These are phyloP conservation scores for Neostapfia colusana DNA, from an alignment of 176 grass and related monocot species.

Conservation along the genomic window DNA sequence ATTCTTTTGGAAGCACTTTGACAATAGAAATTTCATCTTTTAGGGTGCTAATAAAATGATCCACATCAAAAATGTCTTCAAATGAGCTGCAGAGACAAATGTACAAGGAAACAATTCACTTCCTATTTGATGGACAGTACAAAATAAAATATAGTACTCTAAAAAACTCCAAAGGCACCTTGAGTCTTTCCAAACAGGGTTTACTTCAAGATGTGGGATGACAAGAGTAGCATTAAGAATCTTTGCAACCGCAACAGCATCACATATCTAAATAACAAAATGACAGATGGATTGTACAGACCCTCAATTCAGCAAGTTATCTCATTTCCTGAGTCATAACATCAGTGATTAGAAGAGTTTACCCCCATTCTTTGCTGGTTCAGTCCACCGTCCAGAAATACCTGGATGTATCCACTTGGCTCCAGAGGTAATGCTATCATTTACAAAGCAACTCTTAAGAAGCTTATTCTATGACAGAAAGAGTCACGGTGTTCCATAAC, in stretches of 20 bases:
- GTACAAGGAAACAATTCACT: background rate
- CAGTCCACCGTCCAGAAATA: slow-evolving; percentile 96
- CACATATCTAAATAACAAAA: slow-evolving; percentile 80
- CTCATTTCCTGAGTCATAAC: slow-evolving; percentile 5
- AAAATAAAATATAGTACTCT: slow-evolving; percentile 9
- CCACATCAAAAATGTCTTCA: slow-evolving; percentile 82
- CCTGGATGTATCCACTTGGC: slow-evolving; percentile 82
- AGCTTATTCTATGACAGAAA: slow-evolving; percentile 2
- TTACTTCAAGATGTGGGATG: slow-evolving; percentile 93
- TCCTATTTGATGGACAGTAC: slow-evolving; percentile 11
- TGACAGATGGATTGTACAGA: slow-evolving; percentile 16
- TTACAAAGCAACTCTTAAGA: slow-evolving; percentile 26
- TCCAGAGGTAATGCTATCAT: slow-evolving; percentile 49
- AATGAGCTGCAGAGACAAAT: slow-evolving; percentile 62
- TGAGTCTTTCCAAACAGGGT: slow-evolving; percentile 92
- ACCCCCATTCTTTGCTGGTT: slow-evolving; percentile 99
- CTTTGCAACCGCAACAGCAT: slow-evolving; percentile 91
- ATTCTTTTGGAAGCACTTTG: slow-evolving; percentile 67
- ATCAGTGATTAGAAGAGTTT: slow-evolving; percentile 35
- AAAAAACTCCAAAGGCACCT: slow-evolving; percentile 54
- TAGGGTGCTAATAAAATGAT: slow-evolving; percentile 68
- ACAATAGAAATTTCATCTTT: slow-evolving; percentile 75
- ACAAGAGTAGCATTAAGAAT: slow-evolving; percentile 94
- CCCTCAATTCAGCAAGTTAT: slow-evolving; percentile 13
- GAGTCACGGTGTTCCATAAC: background rate